These are phyloP conservation scores for Tetrahymena borealis DNA, from an alignment of 73 alveolate genomes.

Conservation along the genomic window DNA sequence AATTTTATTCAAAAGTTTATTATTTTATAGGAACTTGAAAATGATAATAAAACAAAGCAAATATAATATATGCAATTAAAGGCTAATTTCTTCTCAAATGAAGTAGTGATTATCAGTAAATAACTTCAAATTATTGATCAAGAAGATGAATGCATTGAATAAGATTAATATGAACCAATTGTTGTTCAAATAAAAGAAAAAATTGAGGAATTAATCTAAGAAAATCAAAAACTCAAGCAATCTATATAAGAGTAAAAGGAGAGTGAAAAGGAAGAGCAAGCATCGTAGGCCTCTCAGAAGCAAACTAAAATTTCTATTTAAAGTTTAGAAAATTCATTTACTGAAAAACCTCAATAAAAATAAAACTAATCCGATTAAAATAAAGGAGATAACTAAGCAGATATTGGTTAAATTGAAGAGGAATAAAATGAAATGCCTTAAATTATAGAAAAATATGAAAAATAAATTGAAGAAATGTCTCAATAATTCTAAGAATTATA, in stretches of 20 bases:
- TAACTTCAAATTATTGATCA: background rate
- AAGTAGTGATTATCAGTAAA: background rate
- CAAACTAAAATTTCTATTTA: background rate
- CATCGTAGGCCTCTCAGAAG: background rate
- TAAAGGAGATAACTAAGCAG: background rate
- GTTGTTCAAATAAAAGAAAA: background rate
- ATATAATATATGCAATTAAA: background rate
- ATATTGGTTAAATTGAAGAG: background rate
- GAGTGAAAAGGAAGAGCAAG: background rate
- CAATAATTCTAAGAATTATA: background rate
- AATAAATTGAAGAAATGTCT: background rate
- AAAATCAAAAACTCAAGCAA: background rate
- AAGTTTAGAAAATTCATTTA: background rate
- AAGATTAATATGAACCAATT: background rate
- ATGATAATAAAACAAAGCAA: background rate
- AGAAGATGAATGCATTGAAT: background rate
- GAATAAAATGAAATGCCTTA: background rate
- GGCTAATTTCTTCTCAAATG: background rate
- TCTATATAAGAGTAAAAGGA: background rate
- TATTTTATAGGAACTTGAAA: background rate
- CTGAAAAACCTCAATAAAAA: background rate
- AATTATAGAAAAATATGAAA: background rate
- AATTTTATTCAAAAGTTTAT: background rate
- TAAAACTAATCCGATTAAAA: background rate
- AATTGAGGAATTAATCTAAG: background rate